Conservation (phyloP, 2,329 filamentous ascomycete species). For the Penicillium italicum region DNA sequence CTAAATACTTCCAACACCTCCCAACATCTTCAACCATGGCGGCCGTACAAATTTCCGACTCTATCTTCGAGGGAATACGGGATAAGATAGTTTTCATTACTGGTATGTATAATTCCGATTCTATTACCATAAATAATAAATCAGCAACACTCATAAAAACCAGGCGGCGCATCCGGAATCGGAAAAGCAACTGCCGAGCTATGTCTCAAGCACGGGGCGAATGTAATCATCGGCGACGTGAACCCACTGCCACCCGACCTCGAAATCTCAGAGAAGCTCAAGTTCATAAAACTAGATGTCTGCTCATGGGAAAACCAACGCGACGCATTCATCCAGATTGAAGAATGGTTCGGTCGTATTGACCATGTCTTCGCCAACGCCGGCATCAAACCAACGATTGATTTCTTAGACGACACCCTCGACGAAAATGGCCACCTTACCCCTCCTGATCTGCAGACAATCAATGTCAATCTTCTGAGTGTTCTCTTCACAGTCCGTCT, state of each 20-base stretch:
- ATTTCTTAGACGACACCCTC: conserved; percentile 48
- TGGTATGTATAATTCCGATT: conserved; percentile 33
- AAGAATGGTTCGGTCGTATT: conserved; percentile 42
- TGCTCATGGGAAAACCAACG: conserved; percentile 50
- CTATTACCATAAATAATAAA: neutral
- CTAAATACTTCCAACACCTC: neutral
- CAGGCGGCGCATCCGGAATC: conserved; percentile 59
- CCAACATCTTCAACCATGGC: neutral
- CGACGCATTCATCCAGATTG: conserved; percentile 51
- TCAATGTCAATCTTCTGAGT: conserved; percentile 53
- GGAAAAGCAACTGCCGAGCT: conserved; percentile 55
- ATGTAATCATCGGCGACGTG: conserved; percentile 55
- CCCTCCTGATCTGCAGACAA: conserved; percentile 42
- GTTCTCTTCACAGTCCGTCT: conserved; percentile 51
- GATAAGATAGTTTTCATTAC: conserved; percentile 43
- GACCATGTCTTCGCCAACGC: conserved; percentile 55
- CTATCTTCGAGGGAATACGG: neutral
- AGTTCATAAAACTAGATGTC: conserved; percentile 49
- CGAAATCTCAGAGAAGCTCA: conserved; percentile 23
- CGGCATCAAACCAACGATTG: conserved; percentile 48
- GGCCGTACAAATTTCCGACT: neutral
- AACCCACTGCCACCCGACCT: conserved; percentile 38
- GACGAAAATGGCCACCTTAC: conserved; percentile 50
- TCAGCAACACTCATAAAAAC: neutral
- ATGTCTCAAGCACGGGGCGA: conserved; percentile 52